A percentile compares a stretch with the other conserved stretches of the same genome.
phyloP scores from a whole-genome alignment of 2,329 filamentous ascomycete genomes.

The Neoascochyta sp. region DNA sequence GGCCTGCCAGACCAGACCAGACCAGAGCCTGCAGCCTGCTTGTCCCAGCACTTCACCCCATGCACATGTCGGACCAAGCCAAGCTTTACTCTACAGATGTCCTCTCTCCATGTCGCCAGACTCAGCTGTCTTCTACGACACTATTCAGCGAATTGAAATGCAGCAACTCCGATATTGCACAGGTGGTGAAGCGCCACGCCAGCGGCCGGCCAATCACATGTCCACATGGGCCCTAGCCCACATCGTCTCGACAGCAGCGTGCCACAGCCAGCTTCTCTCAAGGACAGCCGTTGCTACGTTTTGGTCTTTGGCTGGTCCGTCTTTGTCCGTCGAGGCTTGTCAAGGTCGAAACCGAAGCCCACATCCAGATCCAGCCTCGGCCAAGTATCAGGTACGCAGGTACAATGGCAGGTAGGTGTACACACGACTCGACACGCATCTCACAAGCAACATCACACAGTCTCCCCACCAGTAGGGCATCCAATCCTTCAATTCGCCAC shows the following conservation, averaged over 20 bases:
- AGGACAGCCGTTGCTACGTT: too few species aligned
- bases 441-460: slow-evolving; percentile 3
- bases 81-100: slow-evolving; percentile 14
- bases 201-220: slow-evolving; percentile 14
- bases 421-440: too few species aligned
- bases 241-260: too few species aligned
- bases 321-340: too few species aligned
- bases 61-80: slow-evolving; percentile 9
- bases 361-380: too few species aligned
- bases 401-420: too few species aligned
- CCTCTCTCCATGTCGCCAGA: slow-evolving; percentile 7
- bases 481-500: neutral
- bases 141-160: slow-evolving; percentile 15
- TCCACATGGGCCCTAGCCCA: too few species aligned
- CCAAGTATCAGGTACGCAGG: too few species aligned
- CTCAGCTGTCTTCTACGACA: slow-evolving; percentile 4
- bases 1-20: slow-evolving; percentile 9
- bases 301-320: too few species aligned
- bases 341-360: too few species aligned
- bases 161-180: slow-evolving; percentile 13
- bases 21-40: slow-evolving; percentile 4
- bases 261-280: too few species aligned
- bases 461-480: too few species aligned
- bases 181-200: slow-evolving; percentile 15
- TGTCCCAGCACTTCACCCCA: slow-evolving; percentile 7